Evolutionary conservation across 352 stramenopile species (phyloP).

Genomic region (Pythium oligandrum): DNA sequence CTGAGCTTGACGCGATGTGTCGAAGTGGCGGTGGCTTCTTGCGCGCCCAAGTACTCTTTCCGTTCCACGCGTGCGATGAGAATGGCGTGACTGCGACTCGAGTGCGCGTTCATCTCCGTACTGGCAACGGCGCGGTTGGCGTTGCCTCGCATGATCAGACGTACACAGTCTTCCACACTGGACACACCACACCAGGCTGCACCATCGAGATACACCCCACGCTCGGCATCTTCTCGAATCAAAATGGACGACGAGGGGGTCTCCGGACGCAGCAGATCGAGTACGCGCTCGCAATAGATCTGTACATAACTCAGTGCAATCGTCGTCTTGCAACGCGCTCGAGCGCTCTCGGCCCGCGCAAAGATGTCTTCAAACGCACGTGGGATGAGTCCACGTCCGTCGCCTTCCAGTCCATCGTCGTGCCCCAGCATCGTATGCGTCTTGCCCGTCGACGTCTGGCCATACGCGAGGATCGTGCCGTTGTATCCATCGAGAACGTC

Average conservation of each 20-base stretch:
- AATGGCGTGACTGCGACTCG: slow-evolving; percentile 82
- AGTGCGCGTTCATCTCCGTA: slow-evolving; percentile 86
- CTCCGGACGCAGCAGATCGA: slow-evolving; percentile 52
- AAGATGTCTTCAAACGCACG: slow-evolving; percentile 63
- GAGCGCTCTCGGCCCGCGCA: slow-evolving; percentile 23
- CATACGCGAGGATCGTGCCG: slow-evolving; percentile 64
- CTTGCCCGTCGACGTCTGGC: slow-evolving; percentile 62
- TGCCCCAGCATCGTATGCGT: slow-evolving; percentile 66
- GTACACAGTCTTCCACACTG: slow-evolving; percentile 42
- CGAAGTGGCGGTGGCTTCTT: background rate
- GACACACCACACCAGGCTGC: slow-evolving; percentile 34
- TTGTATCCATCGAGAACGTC: slow-evolving; percentile 66
- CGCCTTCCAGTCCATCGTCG: slow-evolving; percentile 26
- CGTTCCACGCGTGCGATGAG: slow-evolving; percentile 82
- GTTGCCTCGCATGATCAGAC: slow-evolving; percentile 41
- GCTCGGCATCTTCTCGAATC: slow-evolving; percentile 55
- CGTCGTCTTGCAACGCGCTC: slow-evolving; percentile 30
- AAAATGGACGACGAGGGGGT: slow-evolving; percentile 38
- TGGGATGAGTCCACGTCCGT: slow-evolving; percentile 50
- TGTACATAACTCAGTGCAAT: slow-evolving; percentile 69
- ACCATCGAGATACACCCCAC: slow-evolving; percentile 63
- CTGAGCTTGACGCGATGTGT: slow-evolving; percentile 49
- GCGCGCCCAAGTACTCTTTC: slow-evolving; percentile 30
- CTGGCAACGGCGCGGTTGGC: slow-evolving; percentile 70
- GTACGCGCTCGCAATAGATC: slow-evolving; percentile 81